Evolutionary conservation across 2,329 filamentous ascomycete genomes (phyloP).

Genomic region (Verticillium albo-atrum): DNA sequence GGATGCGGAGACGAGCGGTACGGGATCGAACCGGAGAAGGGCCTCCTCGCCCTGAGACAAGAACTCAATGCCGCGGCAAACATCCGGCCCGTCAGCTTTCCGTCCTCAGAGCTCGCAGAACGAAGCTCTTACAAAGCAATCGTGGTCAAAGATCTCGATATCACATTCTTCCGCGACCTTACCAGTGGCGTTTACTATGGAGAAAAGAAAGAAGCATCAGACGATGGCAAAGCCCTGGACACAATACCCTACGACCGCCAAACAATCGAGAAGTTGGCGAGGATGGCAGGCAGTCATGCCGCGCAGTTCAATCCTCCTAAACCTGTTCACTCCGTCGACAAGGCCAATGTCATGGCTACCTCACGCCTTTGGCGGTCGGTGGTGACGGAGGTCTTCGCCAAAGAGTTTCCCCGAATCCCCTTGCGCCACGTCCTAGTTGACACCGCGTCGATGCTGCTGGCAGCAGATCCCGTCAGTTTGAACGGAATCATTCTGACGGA

Average conservation of each 20-base stretch:
- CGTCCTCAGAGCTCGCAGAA: conserved; percentile 63
- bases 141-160: conserved; percentile 64
- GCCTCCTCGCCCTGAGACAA: conserved; percentile 68
- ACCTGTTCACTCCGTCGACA: conserved; percentile 28
- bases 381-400: conserved; percentile 9
- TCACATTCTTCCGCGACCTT: conserved; percentile 72
- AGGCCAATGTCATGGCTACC: conserved; percentile 19
- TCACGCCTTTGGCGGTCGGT: conserved; percentile 16
- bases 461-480: conserved; percentile 10
- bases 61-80: conserved; percentile 52
- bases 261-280: conserved; percentile 68
- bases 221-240: conserved; percentile 61
- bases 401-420: conserved; percentile 14
- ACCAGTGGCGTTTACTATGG: conserved; percentile 78
- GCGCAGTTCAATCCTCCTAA: conserved; percentile 48
- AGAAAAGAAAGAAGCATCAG: conserved; percentile 41
- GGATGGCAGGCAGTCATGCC: conserved; percentile 63
- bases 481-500: conserved; percentile 18
- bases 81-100: conserved; percentile 73
- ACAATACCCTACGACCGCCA: conserved; percentile 66
- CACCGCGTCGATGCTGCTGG: conserved; percentile 14
- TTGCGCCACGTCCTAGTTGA: conserved; percentile 16
- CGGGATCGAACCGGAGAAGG: conserved; percentile 67
- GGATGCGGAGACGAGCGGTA: conserved; percentile 7
- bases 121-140: conserved; percentile 66